Evolutionary conservation across 2,329 filamentous ascomycete genomes (phyloP).

Genomic region (Acephala macrosclerotiorum): DNA sequence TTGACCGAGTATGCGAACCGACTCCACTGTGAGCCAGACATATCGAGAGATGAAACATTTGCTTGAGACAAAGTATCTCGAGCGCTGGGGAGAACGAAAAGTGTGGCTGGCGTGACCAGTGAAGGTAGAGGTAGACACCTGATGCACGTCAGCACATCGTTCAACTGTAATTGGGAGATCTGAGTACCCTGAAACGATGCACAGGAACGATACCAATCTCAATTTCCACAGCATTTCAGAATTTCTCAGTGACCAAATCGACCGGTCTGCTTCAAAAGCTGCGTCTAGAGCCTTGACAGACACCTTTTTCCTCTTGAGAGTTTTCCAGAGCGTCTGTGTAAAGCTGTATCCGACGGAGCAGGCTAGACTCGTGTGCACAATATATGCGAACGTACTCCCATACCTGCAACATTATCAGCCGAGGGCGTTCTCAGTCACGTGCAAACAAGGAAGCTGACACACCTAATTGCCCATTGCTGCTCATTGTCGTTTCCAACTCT

Average conservation of each 20-base stretch:
- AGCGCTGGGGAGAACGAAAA: conserved; percentile 23
- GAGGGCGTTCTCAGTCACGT: background rate
- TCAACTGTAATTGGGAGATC: background rate
- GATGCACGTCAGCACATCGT: background rate
- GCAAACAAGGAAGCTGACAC: background rate
- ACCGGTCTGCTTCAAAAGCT: conserved; percentile 25
- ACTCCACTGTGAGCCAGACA: conserved; percentile 7
- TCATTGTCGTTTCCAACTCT: conserved; percentile 24
- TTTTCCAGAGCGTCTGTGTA: conserved; percentile 31
- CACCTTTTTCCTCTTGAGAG: conserved; percentile 22
- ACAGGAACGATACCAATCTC: conserved; percentile 24
- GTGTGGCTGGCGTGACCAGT: conserved; percentile 29
- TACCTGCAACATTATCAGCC: conserved; percentile 17
- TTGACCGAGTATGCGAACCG: conserved; percentile 24
- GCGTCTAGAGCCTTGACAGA: conserved; percentile 26
- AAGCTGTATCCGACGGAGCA: conserved; percentile 27
- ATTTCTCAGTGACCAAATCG: conserved; percentile 22
- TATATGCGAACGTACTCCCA: conserved; percentile 27
- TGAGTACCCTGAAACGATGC: conserved; percentile 24
- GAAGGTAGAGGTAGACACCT: conserved; percentile 28
- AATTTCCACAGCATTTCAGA: conserved; percentile 29
- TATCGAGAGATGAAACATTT: conserved; percentile 16
- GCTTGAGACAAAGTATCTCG: background rate
- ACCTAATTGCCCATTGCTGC: conserved; percentile 29
- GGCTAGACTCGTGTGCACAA: conserved; percentile 24